Conservation (phyloP, 139 green algal species). For the Edaphochlamys debaryana region DNA sequence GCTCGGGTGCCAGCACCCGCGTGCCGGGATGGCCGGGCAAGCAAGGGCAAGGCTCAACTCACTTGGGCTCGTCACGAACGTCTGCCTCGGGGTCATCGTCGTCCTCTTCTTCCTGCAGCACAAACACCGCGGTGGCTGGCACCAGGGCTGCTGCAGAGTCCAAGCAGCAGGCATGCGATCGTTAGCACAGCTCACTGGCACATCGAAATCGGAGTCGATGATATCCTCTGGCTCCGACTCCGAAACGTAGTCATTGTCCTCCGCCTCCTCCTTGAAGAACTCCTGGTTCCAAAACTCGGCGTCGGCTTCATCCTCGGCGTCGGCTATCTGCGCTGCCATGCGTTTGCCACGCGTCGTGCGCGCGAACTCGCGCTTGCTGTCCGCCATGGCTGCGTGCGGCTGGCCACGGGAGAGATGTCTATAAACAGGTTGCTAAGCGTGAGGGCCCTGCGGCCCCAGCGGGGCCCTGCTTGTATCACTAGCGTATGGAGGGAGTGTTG, state of each 20-base stretch:
- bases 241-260: conserved; percentile 78
- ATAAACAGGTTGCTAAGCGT: too few relatives aligned
- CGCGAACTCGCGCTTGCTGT: too few relatives aligned
- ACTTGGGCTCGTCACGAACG: conserved; percentile 12
- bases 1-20: too few relatives aligned
- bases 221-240: conserved; percentile 73
- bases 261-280: conserved; percentile 72
- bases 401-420: too few relatives aligned
- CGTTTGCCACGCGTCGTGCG: conserved; percentile 52
- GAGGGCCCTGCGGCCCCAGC: too few relatives aligned
- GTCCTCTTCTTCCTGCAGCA: conserved; percentile 8
- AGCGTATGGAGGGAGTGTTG: too few relatives aligned
- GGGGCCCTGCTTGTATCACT: too few relatives aligned
- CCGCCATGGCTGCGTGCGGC: too few relatives aligned
- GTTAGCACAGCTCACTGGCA: conserved; percentile 42
- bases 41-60: not conserved
- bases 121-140: too few relatives aligned
- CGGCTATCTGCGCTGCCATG: conserved; percentile 22
- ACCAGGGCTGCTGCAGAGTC: too few relatives aligned
- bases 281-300: conserved; percentile 92
- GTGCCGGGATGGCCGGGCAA: too few relatives aligned
- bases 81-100: conserved; percentile 24
- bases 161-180: too few relatives aligned
- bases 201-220: conserved; percentile 83
- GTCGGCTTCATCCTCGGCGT: conserved; percentile 64